phyloP scores from a whole-genome alignment of 495 filamentous ascomycete genomes.

The Cercophora newfieldiana region DNA sequence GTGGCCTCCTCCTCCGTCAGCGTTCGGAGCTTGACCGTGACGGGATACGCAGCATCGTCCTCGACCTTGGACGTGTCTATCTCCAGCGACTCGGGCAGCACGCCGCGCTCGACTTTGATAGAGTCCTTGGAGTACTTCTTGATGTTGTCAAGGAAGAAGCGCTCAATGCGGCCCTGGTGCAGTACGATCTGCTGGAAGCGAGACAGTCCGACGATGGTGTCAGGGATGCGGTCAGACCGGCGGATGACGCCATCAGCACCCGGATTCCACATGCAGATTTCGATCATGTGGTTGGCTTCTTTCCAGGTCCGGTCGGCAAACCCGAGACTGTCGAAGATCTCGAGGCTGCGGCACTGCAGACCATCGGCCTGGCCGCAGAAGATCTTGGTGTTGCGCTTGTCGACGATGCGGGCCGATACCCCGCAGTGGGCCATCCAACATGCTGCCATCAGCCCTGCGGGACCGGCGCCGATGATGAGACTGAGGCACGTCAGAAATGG shows the following conservation, averaged over 20 bases:
- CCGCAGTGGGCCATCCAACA: slow-evolving; percentile 63
- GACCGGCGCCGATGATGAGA: slow-evolving; percentile 31
- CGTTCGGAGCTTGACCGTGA: slow-evolving; percentile 50
- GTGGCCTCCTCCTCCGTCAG: slow-evolving; percentile 48
- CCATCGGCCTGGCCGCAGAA: slow-evolving; percentile 32
- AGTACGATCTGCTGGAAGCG: slow-evolving; percentile 56
- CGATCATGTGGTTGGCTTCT: slow-evolving; percentile 57
- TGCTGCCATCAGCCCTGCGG: slow-evolving; percentile 50
- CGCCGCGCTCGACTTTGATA: slow-evolving; percentile 54
- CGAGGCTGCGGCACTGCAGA: slow-evolving; percentile 51
- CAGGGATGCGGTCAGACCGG: slow-evolving; percentile 52
- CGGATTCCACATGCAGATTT: slow-evolving; percentile 49
- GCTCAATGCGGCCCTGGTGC: slow-evolving; percentile 58
- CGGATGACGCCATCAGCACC: slow-evolving; percentile 53
- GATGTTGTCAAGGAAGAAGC: slow-evolving; percentile 56
- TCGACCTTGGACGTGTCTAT: slow-evolving; percentile 48
- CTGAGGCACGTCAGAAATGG: slow-evolving; percentile 6
- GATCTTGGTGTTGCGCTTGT: slow-evolving; percentile 51
- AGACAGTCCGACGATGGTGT: slow-evolving; percentile 52
- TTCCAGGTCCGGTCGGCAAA: slow-evolving; percentile 61
- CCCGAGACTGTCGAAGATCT: slow-evolving; percentile 68
- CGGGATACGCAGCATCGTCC: slow-evolving; percentile 53
- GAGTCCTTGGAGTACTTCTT: slow-evolving; percentile 37
- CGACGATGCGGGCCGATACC: slow-evolving; percentile 59
- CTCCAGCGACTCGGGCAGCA: slow-evolving; percentile 49